Base-by-base conservation (phyloP, 2,329 filamentous ascomycete genomes). In the Hymenoscyphus occultus region DNA sequence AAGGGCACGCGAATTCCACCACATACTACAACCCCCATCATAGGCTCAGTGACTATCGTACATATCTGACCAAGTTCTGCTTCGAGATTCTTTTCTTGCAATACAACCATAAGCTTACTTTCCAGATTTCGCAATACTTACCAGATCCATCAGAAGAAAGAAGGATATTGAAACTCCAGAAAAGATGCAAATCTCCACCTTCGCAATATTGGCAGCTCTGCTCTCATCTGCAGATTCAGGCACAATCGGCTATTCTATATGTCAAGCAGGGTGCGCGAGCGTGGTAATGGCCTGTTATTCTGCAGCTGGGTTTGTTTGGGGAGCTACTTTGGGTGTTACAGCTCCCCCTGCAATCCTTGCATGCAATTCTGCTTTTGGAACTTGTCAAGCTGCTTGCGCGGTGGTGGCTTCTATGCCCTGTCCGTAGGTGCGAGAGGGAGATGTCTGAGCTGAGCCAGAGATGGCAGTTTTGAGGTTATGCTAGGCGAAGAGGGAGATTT, bases 211-310 rank as follows among this genome's bases (percentile, higher is more conserved):
- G 1, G 5, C 42, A 9, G 10, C 42, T 19, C 16, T 48, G 0
- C 13, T 42, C 10, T n/a, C 45, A 7, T n/a, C 16, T n/a, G 19
- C 62, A 1, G 13, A 6, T 35, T 75, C 75, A 5, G 78, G 78
- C 0, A 77, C 77, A 0, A 35, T 70, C 1, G 75, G 71, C 6
- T 84, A 84, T 65, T 80, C 77, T 0, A 60, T 80, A 2, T 84
- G 81, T 58, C 81, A 84, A 70, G 76, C 77, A 0, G 81, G 81
- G 5, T 84, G 82, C 39, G 71, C 80, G 0, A 67, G 65, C 0
- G 70, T 83, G 0, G 81, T 81, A 0, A 78, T 77, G 69, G 79
- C 80, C 0, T 84, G 81, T 66, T 83, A 83, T 60, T 35, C 71
- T 1, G 81, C 77, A 4, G 80, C 77, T 0, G 81, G 81, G 0